phyloP scores from a whole-genome alignment of 257 asterid genomes.

The Gentiana dahurica region DNA sequence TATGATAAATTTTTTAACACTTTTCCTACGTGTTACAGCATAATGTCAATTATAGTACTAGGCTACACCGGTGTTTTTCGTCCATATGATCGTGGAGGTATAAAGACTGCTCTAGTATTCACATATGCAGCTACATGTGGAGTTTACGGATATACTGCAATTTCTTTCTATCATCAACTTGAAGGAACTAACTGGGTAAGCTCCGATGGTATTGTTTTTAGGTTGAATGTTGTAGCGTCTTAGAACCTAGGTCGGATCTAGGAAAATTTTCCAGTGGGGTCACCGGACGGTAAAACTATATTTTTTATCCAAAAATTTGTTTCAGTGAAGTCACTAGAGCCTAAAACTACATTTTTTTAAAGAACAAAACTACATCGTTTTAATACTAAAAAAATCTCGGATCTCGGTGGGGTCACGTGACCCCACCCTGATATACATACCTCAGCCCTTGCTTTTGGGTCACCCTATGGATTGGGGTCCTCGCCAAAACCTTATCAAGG shows the following conservation, averaged over 20 bases:
- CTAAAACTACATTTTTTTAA: too few species aligned
- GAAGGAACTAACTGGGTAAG: slow-evolving; percentile 20
- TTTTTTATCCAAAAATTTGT: too few species aligned
- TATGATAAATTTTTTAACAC: background rate
- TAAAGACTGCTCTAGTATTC: slow-evolving; percentile 8
- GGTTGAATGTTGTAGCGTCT: background rate
- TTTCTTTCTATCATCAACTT: slow-evolving; percentile 13
- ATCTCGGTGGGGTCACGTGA: too few species aligned
- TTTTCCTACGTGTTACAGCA: background rate
- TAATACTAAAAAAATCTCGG: too few species aligned
- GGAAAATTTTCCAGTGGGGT: too few species aligned
- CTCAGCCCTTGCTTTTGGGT: too few species aligned
- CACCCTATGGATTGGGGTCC: too few species aligned
- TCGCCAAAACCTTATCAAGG: too few species aligned
- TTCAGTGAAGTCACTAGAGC: too few species aligned
- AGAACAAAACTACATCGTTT: too few species aligned
- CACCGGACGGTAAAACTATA: too few species aligned
- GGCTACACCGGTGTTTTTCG: slow-evolving; percentile 1
- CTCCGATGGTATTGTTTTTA: background rate
- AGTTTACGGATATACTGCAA: slow-evolving; percentile 12
- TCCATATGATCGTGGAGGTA: slow-evolving; percentile 12
- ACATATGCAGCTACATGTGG: slow-evolving; percentile 11
- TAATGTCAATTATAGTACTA: background rate
- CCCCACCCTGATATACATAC: too few species aligned
- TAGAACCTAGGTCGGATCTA: background rate